Evolutionary conservation across 768 basidiomycete species (phyloP), one percentile per base, ranked within the genome.

Genomic region (Pholiota microspora): DNA sequence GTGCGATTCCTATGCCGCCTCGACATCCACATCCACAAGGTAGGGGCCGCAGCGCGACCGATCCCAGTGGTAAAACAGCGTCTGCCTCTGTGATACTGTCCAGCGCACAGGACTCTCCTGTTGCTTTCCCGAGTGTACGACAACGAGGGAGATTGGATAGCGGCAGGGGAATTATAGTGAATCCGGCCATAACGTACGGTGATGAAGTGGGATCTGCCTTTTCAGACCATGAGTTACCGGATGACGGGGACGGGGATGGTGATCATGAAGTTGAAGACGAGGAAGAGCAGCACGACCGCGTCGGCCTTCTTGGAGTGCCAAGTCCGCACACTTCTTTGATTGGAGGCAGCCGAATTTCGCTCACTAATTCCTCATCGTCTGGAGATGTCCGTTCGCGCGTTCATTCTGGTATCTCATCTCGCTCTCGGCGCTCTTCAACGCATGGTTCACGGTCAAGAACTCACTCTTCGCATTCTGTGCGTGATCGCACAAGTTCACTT

Each of bases 321-420:
- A 78, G 81, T 59, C 77, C 86, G 16, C 71, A 76, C 54, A 69
- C 78, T 27, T 81, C 84, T 21, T 27, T 51, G 18, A 53, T 64
- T 42, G 73, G 75, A 56, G 73, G 75, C 53, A 66, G 77, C 34
- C 67, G 76, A 27, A 69, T 74, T 15, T 71, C 77, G 10, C 68
- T 60, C 16, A 44, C 56, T 12, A 57, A 40, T 10, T 40, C 59
- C 7, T 63, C 62, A 3, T 59, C 60, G 1, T 62, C 65, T 23
- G 62, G 36, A 72, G 76, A 51, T 42, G 59, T 51, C 61, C 70
- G 50, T 53, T 72, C 59, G 57, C 70, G 61, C 53, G 69, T 60
- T 68, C 70, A 60, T 32, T 73, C 71, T 7, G 51, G 29, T 12
- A 6, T 31, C 12, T 31, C 67, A 8, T 64, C 59, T 10, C 45